Percentiles rank a stretch among this genome's conserved stretches.
phyloP scores from a whole-genome alignment of 2,329 filamentous ascomycete species.

The Aspergillus alliaceus region DNA sequence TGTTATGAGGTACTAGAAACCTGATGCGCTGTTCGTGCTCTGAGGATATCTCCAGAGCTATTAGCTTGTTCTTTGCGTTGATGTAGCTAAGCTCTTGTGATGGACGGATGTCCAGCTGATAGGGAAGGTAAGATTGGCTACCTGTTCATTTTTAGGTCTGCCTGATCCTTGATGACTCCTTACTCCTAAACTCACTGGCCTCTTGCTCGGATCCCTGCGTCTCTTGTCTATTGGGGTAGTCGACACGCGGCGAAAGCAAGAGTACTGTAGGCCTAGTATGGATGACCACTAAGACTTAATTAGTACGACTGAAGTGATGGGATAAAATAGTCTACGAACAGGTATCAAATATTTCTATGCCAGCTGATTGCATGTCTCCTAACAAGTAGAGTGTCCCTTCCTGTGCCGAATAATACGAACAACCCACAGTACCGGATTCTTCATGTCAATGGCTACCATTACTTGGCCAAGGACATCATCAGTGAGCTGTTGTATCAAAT shows the following conservation, averaged over 20 bases:
- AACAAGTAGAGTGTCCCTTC: slow-evolving; percentile 73
- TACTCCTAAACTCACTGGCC: slow-evolving; percentile 28
- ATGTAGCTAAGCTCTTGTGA: slow-evolving; percentile 72
- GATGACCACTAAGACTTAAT: slow-evolving; percentile 52
- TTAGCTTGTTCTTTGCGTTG: slow-evolving; percentile 64
- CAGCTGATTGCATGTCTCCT: slow-evolving; percentile 70
- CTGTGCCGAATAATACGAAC: slow-evolving; percentile 74
- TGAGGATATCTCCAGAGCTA: slow-evolving; percentile 56
- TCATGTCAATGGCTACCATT: slow-evolving; percentile 78
- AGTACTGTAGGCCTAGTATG: slow-evolving; percentile 64
- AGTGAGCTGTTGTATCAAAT: slow-evolving; percentile 35
- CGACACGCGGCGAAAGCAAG: slow-evolving; percentile 57
- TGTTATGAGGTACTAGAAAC: slow-evolving; percentile 64
- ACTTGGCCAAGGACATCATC: slow-evolving; percentile 64
- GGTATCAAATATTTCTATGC: slow-evolving; percentile 67
- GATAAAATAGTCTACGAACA: slow-evolving; percentile 27
- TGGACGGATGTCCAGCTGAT: slow-evolving; percentile 66
- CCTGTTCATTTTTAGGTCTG: slow-evolving; percentile 27
- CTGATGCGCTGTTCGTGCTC: slow-evolving; percentile 50
- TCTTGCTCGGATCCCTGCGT: slow-evolving; percentile 46
- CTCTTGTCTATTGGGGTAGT: slow-evolving; percentile 41
- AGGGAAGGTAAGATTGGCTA: slow-evolving; percentile 56
- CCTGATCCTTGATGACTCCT: background rate
- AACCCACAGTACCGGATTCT: slow-evolving; percentile 71
- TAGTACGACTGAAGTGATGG: slow-evolving; percentile 17